Conservation (phyloP, 352 stramenopile species). For the Pseudoperonospora humuli region DNA sequence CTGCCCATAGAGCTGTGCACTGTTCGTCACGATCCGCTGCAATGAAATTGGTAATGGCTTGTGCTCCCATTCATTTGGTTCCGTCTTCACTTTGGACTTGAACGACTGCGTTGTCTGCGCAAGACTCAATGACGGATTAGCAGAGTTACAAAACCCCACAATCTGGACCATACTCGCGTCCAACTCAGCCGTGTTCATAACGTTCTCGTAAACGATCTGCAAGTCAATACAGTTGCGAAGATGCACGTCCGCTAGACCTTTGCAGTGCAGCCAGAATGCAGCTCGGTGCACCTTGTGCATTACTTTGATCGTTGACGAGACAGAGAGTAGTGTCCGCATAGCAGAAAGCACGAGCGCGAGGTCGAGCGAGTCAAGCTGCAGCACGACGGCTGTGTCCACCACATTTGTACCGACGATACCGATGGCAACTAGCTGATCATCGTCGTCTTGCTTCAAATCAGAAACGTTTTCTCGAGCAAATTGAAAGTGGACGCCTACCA, state of each 20-base stretch:
- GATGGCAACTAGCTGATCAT: conserved; percentile 6
- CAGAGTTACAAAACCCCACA: neutral
- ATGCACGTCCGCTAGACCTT: conserved; percentile 2
- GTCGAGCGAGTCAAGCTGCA: conserved; percentile 9
- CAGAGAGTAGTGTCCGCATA: conserved; percentile 5
- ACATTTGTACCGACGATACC: conserved; percentile 8
- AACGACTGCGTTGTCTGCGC: conserved; percentile 10
- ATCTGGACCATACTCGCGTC: conserved; percentile 16
- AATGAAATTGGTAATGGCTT: neutral
- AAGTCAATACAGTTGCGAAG: conserved; percentile 24
- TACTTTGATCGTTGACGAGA: conserved; percentile 13
- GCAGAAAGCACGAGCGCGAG: conserved; percentile 4
- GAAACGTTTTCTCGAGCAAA: conserved; percentile 1
- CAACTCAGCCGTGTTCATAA: conserved; percentile 3
- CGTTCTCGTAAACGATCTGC: conserved; percentile 22
- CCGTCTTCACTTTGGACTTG: conserved; percentile 2
- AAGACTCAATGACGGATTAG: neutral
- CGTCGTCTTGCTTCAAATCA: conserved; percentile 3
- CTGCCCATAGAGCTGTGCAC: conserved; percentile 9
- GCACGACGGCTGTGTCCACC: conserved; percentile 4
- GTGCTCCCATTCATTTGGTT: neutral
- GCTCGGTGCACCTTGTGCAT: conserved; percentile 16
- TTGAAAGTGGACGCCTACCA: conserved; percentile 17
- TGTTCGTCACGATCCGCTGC: conserved; percentile 6
- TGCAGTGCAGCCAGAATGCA: conserved; percentile 12